Evolutionary conservation across 306 rosid genomes (phyloP), one percentile per base, ranked within the genome.

Genomic region (Begonia fuchsioides): DNA sequence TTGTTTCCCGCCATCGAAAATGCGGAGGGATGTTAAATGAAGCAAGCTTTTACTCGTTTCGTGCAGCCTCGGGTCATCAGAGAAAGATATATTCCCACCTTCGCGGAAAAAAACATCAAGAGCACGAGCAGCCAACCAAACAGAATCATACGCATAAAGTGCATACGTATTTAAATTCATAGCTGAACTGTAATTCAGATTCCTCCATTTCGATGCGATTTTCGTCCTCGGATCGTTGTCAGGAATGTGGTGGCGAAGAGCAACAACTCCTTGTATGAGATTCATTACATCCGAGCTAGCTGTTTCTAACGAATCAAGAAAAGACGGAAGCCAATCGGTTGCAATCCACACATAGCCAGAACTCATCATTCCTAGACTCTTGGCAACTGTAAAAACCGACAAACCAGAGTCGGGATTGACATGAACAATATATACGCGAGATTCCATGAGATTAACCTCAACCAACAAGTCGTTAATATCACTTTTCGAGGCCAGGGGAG

Each of bases 381-480:
- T 77, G 15, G 94, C 94, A 17, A 58, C 47, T n/a, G 82, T 48
- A 38, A 87, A 79, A 45, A 87, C 20, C 3, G 49, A 15, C 61
- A 87, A 65, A 63, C 96, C 96, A 15, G 73, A 19, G 75, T 92
- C 98, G 19, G 96, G 98, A 65, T 85, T 92, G 16, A 82, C 98
- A 51, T 92, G 96, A 10, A 92, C 75, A 44, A 92, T 65, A 63
- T 63, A 92, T 35, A 92, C 86, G n/a, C 96, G 78, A 43, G 98
- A 92, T 75, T 92, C 96, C 98, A 75, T 67, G 51, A 82, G 73
- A 74, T 87, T 82, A 15, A 87, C 80, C 18, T 45, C 69, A 49
- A 49, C 72, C 55, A 82, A 60, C 72, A 80, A 65, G 59, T 73
- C 72, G 38, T 48, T 56, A 38, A 87, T 77, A 6, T 41, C 51